Base-by-base conservation (phyloP, 768 basidiomycete species). In the Pleurotus tuber-regium region DNA sequence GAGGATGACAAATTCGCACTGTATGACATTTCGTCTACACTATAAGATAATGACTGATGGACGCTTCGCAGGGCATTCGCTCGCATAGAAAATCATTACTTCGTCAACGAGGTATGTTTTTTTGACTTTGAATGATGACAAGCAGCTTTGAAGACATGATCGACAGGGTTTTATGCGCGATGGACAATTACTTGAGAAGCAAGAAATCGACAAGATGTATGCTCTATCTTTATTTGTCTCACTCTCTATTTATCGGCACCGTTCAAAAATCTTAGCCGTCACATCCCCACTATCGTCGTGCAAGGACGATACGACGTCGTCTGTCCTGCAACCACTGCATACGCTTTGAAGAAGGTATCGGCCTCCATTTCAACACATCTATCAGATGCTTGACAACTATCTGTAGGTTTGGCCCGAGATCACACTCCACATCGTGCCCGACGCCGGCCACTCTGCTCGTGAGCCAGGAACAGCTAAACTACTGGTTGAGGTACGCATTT, bases 251-350 rank as follows among this genome's bases (percentile, higher is more conserved):
- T 50, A n/a, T n/a, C n/a, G n/a, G 26, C 43, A 1, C 4, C 49
- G 51, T 46, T 9, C 50, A n/a, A n/a, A n/a, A n/a, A n/a, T n/a
- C n/a, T n/a, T n/a, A 94, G 92, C 57, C 90, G 93, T 11, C 84
- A 93, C 69, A 92, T 97, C 58, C 93, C 93, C 16, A 83, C 82
- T 7, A 73, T 87, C 44, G 78, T 90, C 33, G 78, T 93, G 3
- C 92, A 94, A 72, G 91, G 92, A 31, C 76, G 93, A 67, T 95
- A 95, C 60, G 93, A 95, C 59, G 82, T 89, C 11, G 80, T 97
- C 41, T 97, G 93, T 63, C 89, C 92, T 8, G 86, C 87, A 9
- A 90, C 84, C 11, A 91, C 89, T 4, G 92, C 92, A 6, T 87
- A 82, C 63, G 82, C 77, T 1, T 75, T 95, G 47, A 92, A 92